Evolutionary conservation across 2,329 filamentous ascomycete species (phyloP).

Genomic region (Aspergillus awamori): DNA sequence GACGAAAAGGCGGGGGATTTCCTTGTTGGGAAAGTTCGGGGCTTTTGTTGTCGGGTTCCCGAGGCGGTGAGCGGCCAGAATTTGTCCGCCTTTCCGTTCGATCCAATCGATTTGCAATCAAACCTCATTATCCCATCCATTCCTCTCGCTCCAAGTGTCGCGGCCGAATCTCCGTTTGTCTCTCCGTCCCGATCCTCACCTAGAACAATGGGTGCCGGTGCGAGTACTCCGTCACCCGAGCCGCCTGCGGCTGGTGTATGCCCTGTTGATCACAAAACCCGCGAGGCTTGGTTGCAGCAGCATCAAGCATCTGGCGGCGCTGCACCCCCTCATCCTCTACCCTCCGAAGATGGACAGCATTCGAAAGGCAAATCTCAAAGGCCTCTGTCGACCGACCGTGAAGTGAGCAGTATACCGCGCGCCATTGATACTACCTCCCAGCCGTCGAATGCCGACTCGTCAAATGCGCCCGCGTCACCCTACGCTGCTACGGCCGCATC

Average conservation of each 20-base stretch:
- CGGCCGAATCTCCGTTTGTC: neutral
- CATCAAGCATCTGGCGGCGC: constrained; percentile 38
- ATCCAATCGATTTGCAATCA: constrained; percentile 7
- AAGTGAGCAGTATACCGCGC: constrained; percentile 78
- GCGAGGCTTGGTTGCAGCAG: constrained; percentile 79
- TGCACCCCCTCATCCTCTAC: constrained; percentile 38
- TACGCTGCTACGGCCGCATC: constrained; percentile 35
- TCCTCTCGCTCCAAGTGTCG: constrained; percentile 12
- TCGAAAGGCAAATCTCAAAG: constrained; percentile 35
- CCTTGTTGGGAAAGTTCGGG: constrained; percentile 20
- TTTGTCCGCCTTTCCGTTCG: constrained; percentile 3
- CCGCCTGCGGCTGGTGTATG: constrained; percentile 56
- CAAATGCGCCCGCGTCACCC: constrained; percentile 34
- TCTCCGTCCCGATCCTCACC: neutral
- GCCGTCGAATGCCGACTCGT: constrained; percentile 25
- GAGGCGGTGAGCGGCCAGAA: constrained; percentile 23
- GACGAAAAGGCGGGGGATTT: constrained; percentile 16
- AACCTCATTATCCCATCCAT: constrained; percentile 22
- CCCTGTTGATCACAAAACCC: constrained; percentile 87
- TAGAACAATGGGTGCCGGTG: constrained; percentile 39
- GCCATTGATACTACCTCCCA: constrained; percentile 42
- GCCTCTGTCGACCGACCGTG: constrained; percentile 67
- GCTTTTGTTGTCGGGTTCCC: neutral
- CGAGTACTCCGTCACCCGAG: constrained; percentile 36
- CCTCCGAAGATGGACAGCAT: constrained; percentile 28